phyloP scores from a whole-genome alignment of 345 rosid genomes.

The Xanthoceras sorbifolium region DNA sequence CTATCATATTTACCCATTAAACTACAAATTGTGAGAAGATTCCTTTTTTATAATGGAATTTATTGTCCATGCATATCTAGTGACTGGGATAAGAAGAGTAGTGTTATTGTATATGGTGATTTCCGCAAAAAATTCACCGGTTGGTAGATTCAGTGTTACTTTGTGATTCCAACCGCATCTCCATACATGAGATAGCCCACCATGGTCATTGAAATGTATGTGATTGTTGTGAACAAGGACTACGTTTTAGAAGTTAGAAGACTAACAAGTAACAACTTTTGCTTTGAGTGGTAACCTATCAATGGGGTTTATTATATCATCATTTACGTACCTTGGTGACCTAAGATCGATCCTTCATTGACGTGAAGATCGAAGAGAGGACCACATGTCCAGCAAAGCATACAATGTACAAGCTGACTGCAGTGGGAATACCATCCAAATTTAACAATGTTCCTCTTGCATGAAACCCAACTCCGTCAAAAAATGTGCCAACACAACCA shows the following conservation, averaged over 20 bases:
- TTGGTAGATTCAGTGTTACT: slow-evolving; percentile 36
- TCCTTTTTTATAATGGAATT: too few relatives aligned
- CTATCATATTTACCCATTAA: too few relatives aligned
- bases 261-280: too few relatives aligned
- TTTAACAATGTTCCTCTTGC: slow-evolving; percentile 20
- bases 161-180: slow-evolving; percentile 26
- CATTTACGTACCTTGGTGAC: too few relatives aligned
- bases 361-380: slow-evolving; percentile 15
- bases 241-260: too few relatives aligned
- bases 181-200: slow-evolving; percentile 42
- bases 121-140: slow-evolving; percentile 18
- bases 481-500: slow-evolving; percentile 15
- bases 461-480: slow-evolving; percentile 23
- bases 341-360: slow-evolving; percentile 10
- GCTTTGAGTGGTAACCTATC: too few relatives aligned
- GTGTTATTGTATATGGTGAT: slow-evolving; percentile 37
- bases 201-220: slow-evolving; percentile 29
- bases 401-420: slow-evolving; percentile 25
- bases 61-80: slow-evolving; percentile 35
- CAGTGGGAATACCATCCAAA: slow-evolving; percentile 14
- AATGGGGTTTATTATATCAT: too few relatives aligned
- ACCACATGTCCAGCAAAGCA: slow-evolving; percentile 21
- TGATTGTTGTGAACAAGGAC: slow-evolving; percentile 15
- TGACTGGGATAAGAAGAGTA: slow-evolving; percentile 29
- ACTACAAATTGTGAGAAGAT: too few relatives aligned